Evolutionary conservation across 768 basidiomycete species (phyloP).

Genomic region (Exsudoporus frostii): DNA sequence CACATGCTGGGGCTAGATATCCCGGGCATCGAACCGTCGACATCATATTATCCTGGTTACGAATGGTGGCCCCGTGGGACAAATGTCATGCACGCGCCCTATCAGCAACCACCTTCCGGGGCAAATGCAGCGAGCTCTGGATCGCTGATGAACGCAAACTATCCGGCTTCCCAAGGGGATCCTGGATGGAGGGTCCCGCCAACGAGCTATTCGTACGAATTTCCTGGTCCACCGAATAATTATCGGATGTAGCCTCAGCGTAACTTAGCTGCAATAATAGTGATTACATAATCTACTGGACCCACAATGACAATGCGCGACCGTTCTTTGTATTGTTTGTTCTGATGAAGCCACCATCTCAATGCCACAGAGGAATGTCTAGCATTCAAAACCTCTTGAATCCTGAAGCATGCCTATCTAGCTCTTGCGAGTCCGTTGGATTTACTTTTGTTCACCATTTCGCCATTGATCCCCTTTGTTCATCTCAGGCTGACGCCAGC

Average conservation of each 20-base stretch:
- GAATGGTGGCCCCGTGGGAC: conserved; percentile 61
- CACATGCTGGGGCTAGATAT: conserved; percentile 69
- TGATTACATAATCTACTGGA: conserved; percentile 33
- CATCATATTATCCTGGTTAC: conserved; percentile 52
- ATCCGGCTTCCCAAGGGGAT: conserved; percentile 15
- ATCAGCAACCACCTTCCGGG: conserved; percentile 11
- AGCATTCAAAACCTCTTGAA: conserved; percentile 56
- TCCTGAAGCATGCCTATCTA: conserved; percentile 43
- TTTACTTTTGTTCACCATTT: conserved; percentile 3
- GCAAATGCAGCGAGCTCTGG: conserved; percentile 1
- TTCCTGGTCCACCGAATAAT: conserved; percentile 14
- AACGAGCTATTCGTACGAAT: conserved; percentile 19
- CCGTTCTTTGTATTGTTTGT: conserved; percentile 1
- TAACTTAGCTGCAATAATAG: neutral
- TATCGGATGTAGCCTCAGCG: conserved; percentile 22
- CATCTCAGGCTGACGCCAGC: conserved; percentile 23
- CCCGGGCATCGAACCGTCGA: conserved; percentile 53
- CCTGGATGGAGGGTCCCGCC: conserved; percentile 22
- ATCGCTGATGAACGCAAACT: conserved; percentile 12
- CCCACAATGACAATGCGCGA: conserved; percentile 29
- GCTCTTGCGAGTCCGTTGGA: conserved; percentile 40
- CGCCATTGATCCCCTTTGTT: conserved; percentile 27
- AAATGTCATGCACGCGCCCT: conserved; percentile 9
- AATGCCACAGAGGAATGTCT: conserved; percentile 44
- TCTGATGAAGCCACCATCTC: conserved; percentile 14